phyloP scores from a whole-genome alignment of 257 asterid species.

The Osmanthus fragrans region DNA sequence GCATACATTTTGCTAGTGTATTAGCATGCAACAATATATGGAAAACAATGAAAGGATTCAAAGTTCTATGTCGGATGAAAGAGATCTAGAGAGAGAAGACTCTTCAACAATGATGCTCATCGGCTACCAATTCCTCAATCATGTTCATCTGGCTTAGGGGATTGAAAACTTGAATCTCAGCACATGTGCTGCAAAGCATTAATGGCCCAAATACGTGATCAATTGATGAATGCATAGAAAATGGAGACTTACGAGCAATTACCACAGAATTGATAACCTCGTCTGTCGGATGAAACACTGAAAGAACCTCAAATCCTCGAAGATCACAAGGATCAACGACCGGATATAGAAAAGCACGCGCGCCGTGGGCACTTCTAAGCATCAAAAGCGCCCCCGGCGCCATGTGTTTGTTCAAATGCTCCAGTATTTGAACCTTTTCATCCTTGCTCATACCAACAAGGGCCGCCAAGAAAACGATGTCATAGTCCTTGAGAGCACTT shows the following conservation, averaged over 20 bases:
- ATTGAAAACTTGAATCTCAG: slow-evolving; percentile 59
- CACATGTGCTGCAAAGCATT: slow-evolving; percentile 63
- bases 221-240: slow-evolving; percentile 3
- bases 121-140: slow-evolving; percentile 63
- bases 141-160: slow-evolving; percentile 49
- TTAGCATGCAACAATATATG: not conserved
- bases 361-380: slow-evolving; percentile 90
- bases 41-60: not conserved
- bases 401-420: slow-evolving; percentile 58
- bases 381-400: slow-evolving; percentile 72
- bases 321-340: slow-evolving; percentile 70
- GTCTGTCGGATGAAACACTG: slow-evolving; percentile 79
- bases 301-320: slow-evolving; percentile 69
- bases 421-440: slow-evolving; percentile 53
- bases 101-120: slow-evolving; percentile 43
- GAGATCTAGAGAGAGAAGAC: not conserved
- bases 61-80: not conserved
- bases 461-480: slow-evolving; percentile 85
- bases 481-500: slow-evolving; percentile 42
- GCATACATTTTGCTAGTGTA: not conserved
- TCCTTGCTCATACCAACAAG: slow-evolving; percentile 79
- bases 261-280: slow-evolving; percentile 90
- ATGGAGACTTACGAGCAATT: slow-evolving; percentile 49
- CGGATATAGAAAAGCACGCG: slow-evolving; percentile 79
- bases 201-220: slow-evolving; percentile 23